A percentile compares a stretch with the other conserved stretches of the same genome.
Evolutionary conservation across 768 basidiomycete species (phyloP).

Genomic region (Postia placenta): DNA sequence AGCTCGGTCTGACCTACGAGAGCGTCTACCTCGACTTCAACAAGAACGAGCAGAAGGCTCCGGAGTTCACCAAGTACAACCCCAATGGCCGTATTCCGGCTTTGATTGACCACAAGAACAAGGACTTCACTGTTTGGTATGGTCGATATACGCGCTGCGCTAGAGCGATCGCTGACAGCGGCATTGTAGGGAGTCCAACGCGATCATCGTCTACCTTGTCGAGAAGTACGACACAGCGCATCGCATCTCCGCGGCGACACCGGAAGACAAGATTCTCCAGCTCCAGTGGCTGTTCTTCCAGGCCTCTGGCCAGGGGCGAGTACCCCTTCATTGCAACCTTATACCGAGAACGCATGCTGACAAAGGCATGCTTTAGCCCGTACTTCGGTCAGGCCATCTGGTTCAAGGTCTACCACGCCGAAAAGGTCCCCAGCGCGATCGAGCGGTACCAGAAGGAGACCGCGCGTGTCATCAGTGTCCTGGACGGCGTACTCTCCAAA

Average conservation of each 20-base stretch:
- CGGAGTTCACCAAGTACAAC: slow-evolving; percentile 22
- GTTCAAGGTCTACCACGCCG: slow-evolving; percentile 22
- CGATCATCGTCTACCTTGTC: slow-evolving; percentile 38
- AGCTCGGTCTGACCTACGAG: slow-evolving; percentile 24
- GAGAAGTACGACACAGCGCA: slow-evolving; percentile 39
- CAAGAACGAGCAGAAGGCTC: slow-evolving; percentile 21
- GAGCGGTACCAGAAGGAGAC: slow-evolving; percentile 26
- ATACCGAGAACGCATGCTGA: neutral
- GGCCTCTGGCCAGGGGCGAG: slow-evolving; percentile 24
- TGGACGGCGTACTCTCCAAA: slow-evolving; percentile 24
- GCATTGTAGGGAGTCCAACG: slow-evolving; percentile 26
- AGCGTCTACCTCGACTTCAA: slow-evolving; percentile 18
- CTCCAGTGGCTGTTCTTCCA: slow-evolving; percentile 42
- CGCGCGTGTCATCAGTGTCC: slow-evolving; percentile 20
- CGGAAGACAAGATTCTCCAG: slow-evolving; percentile 12
- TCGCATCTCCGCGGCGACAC: slow-evolving; percentile 20
- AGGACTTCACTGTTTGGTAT: slow-evolving; percentile 27
- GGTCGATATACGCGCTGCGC: neutral
- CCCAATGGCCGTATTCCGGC: slow-evolving; percentile 33
- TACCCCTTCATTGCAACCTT: neutral
- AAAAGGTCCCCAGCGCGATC: slow-evolving; percentile 23
- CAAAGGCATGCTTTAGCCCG: slow-evolving; percentile 12
- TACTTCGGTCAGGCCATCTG: slow-evolving; percentile 23
- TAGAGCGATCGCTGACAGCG: neutral
- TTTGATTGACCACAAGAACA: slow-evolving; percentile 27